Base-by-base conservation (phyloP, 495 filamentous ascomycete genomes). In the Bathelium albidoporum region DNA sequence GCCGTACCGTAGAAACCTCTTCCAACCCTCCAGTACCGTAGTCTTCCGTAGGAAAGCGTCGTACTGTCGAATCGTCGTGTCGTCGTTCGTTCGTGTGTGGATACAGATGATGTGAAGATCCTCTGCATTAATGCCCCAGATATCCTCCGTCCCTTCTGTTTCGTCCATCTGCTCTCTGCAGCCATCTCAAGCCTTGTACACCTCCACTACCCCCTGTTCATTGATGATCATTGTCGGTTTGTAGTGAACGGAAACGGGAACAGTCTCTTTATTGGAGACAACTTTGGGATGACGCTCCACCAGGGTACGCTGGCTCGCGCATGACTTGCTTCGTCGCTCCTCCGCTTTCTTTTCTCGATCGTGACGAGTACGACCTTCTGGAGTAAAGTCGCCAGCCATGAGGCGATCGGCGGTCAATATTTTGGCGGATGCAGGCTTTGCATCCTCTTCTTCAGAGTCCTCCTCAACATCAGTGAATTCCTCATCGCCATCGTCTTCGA, bases 221-320 rank as follows among this genome's bases (percentile, higher is more conserved):
- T 55, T 55, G 49, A 55, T 55, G 4, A 55, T 55, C 24, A 28
- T 55, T 9, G 49, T 28, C 49, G 49, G 49, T 24, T 55, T 55
- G 49, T 55, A 55, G 5, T 12, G 49, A 55, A 55, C 11, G 2
- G n/a, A 10, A 20, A 55, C 20, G 16, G 49, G 49, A 5, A 29
- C 24, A 28, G 9, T 29, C 24, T 55, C 49, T 26, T 55, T 55
- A 16, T 55, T 29, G 9, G 49, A 55, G 24, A 55, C 49, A 28
- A 55, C 24, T 24, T 55, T 29, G 49, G 49, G 49, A 11, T 55
- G 24, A 20, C 9, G 49, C 49, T 55, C 49, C 24, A 55, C 20
- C 5, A 55, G 7, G 22, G 49, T 55, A 16, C 49, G 49, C 49
- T 55, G 49, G 49, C 49, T 55, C 4, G 5, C 24, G 49, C 49